Percentiles rank a stretch among this genome's conserved stretches.
phyloP scores from a whole-genome alignment of 208 protist species.

The Leishmania tarentolae region DNA sequence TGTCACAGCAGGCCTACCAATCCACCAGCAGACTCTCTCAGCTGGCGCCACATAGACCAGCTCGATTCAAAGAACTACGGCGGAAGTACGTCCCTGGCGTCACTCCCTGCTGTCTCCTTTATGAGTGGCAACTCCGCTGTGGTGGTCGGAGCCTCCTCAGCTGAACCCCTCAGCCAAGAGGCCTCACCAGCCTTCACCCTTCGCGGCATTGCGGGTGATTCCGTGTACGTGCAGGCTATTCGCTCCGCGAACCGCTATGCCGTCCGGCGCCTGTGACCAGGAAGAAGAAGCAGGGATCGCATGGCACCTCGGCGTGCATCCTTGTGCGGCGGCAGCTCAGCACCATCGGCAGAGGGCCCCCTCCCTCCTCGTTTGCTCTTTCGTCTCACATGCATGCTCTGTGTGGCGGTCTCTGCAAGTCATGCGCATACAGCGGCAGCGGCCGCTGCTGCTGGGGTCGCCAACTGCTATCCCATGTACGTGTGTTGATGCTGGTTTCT shows the following conservation, averaged over 20 bases:
- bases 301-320: not conserved
- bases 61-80: not conserved
- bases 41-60: not conserved
- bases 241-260: not conserved
- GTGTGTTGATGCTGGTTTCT: not conserved
- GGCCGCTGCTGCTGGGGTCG: not conserved
- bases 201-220: slow-evolving; percentile 2
- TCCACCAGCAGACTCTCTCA: not conserved
- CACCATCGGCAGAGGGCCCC: not conserved
- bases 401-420: not conserved
- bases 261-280: not conserved
- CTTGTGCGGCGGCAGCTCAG: not conserved
- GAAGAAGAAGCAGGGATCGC: not conserved
- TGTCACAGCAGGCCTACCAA: too few relatives aligned
- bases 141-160: not conserved
- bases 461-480: too few relatives aligned
- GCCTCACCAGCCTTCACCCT: not conserved
- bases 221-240: slow-evolving; percentile 10
- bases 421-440: not conserved
- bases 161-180: not conserved
- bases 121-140: not conserved
- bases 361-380: not conserved
- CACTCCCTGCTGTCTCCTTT: not conserved
- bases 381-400: not conserved
- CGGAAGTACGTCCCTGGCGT: not conserved